Evolutionary conservation across 1,284 basidiomycete species (phyloP).

Genomic region (Xanthoconium separans): DNA sequence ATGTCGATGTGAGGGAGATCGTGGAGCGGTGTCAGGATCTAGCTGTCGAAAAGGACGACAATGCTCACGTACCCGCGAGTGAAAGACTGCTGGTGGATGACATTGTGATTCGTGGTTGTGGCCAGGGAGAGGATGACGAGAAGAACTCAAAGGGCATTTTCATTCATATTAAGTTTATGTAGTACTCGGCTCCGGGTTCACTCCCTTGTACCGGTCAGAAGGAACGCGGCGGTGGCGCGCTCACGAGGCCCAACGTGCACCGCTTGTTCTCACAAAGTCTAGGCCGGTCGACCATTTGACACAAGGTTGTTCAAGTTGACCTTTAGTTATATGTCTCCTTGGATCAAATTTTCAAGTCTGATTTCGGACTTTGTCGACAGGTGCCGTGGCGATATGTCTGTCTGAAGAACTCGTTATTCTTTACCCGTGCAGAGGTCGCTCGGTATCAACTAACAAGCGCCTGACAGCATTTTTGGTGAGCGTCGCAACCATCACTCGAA

Average conservation of each 20-base stretch:
- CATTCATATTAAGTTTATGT: background rate
- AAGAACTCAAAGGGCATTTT: too few relatives aligned
- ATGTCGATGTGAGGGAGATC: background rate
- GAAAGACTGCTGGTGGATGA: slow-evolving; percentile 8
- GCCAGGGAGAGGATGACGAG: background rate
- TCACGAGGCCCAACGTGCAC: background rate
- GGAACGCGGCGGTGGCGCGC: background rate
- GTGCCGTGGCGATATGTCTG: too few relatives aligned
- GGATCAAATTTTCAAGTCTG: too few relatives aligned
- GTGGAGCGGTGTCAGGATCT: background rate
- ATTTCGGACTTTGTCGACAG: too few relatives aligned
- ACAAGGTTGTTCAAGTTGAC: background rate
- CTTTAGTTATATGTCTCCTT: too few relatives aligned
- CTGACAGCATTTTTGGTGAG: too few relatives aligned
- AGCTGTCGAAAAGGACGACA: background rate
- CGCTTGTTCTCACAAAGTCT: slow-evolving; percentile 3
- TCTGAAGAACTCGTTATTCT: too few relatives aligned
- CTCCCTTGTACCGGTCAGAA: background rate
- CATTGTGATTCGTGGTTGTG: background rate
- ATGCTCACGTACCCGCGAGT: background rate
- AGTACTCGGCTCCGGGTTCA: slow-evolving; percentile 16
- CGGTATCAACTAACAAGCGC: too few relatives aligned
- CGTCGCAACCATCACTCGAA: too few relatives aligned
- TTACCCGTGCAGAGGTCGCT: too few relatives aligned
- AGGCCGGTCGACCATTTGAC: too few relatives aligned